Evolutionary conservation across 2,329 filamentous ascomycete genomes (phyloP).

Genomic region (Hymenoscyphus scutula): DNA sequence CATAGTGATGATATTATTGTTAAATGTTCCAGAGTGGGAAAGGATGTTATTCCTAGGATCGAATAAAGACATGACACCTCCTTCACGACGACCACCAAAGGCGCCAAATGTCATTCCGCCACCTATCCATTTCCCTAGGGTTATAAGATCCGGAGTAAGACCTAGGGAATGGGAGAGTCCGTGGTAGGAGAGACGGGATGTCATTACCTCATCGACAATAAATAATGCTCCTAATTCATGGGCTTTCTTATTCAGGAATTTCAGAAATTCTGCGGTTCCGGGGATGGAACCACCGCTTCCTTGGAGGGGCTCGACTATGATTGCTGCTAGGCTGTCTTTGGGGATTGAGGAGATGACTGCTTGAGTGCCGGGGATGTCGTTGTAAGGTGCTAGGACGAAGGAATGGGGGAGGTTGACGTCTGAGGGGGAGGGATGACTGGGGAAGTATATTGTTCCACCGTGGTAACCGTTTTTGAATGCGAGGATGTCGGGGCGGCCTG

Average conservation of each 20-base stretch:
- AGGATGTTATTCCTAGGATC: not conserved
- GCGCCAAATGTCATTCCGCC: not conserved
- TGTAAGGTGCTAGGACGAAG: not conserved
- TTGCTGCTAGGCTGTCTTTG: not conserved
- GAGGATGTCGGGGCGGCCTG: constrained; percentile 25
- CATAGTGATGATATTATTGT: not conserved
- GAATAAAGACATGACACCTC: not conserved
- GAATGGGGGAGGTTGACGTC: not conserved
- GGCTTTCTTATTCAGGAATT: not conserved
- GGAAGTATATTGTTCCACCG: constrained; percentile 40
- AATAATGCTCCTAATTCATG: not conserved
- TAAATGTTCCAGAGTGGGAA: not conserved
- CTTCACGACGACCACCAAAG: not conserved
- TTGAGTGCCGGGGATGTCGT: not conserved
- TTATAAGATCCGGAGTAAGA: not conserved
- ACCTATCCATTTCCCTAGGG: not conserved
- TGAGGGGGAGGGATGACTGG: constrained; percentile 43
- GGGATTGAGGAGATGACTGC: not conserved
- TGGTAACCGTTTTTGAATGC: constrained; percentile 27
- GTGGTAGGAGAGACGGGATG: not conserved
- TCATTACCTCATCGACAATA: not conserved
- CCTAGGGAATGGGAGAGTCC: not conserved
- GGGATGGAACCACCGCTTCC: not conserved
- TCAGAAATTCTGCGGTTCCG: not conserved
- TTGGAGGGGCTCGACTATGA: not conserved